These are phyloP conservation scores for Ceratocystis diversiconidia DNA, from an alignment of 2,329 filamentous ascomycete species.

Conservation along the genomic window DNA sequence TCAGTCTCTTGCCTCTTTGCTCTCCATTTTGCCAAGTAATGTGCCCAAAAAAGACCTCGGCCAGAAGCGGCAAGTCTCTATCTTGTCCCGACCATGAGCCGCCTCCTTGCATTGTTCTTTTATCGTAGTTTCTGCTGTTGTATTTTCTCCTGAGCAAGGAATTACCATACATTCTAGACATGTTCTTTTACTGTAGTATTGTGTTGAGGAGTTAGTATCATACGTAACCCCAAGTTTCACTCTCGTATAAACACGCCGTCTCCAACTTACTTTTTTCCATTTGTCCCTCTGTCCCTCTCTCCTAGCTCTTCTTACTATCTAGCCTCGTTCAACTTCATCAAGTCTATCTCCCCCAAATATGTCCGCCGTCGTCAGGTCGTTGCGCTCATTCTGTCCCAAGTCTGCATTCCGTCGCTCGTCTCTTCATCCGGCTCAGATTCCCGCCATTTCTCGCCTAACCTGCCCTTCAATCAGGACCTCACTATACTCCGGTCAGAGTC, in stretches of 20 bases:
- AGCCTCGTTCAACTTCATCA: background rate
- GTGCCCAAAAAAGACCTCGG: background rate
- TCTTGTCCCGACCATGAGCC: background rate
- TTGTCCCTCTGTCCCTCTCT: background rate
- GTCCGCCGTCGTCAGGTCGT: background rate
- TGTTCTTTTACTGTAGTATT: background rate
- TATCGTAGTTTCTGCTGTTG: background rate
- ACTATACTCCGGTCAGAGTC: constrained; percentile 20
- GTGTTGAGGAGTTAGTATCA: background rate
- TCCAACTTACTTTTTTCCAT: background rate
- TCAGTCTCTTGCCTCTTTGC: background rate
- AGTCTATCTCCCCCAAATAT: background rate
- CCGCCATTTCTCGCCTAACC: background rate
- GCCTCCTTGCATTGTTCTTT: background rate
- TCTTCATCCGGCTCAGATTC: background rate
- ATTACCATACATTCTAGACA: background rate
- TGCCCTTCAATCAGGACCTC: background rate
- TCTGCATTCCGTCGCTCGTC: background rate
- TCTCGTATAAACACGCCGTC: background rate
- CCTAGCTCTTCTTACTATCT: background rate
- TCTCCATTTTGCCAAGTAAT: background rate
- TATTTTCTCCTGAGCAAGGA: background rate
- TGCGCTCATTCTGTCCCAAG: background rate
- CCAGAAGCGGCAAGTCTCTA: constrained; percentile 1
- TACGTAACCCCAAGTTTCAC: background rate